Percentiles rank a stretch among this genome's conserved stretches.
Conservation (phyloP, 2,329 filamentous ascomycete genomes). For the Calonectria ilicicola region DNA sequence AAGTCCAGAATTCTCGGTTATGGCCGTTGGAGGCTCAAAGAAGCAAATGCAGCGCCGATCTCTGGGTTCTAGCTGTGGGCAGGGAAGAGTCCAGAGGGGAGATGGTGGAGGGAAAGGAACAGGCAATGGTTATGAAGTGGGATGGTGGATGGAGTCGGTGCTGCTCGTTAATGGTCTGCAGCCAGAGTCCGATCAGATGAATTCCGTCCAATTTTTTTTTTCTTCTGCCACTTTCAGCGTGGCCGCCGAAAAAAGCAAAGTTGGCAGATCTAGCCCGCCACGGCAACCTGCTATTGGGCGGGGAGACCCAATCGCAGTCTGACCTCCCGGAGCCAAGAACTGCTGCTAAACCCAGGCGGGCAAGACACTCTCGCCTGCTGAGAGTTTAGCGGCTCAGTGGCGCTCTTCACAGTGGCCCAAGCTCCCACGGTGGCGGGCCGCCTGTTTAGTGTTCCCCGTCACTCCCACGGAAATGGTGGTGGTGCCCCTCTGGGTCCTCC, state of each 20-base stretch:
- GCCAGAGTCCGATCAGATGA: slow-evolving; percentile 33
- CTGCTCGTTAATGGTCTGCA: slow-evolving; percentile 4
- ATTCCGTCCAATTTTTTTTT: slow-evolving; percentile 31
- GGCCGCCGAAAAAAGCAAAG: slow-evolving; percentile 29
- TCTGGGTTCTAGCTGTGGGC: slow-evolving; percentile 8
- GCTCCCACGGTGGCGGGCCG: slow-evolving; percentile 1
- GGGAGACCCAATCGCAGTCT: slow-evolving; percentile 17
- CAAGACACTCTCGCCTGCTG: not conserved
- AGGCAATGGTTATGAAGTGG: slow-evolving; percentile 8
- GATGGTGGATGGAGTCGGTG: not conserved
- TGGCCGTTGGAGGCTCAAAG: slow-evolving; percentile 16
- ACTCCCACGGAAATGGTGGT: not conserved
- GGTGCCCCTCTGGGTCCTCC: not conserved
- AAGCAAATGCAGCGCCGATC: slow-evolving; percentile 34
- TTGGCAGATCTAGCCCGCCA: slow-evolving; percentile 20
- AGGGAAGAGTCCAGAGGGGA: not conserved
- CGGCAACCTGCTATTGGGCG: not conserved
- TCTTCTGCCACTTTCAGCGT: slow-evolving; percentile 11
- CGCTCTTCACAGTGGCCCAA: not conserved
- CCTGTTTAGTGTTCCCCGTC: not conserved
- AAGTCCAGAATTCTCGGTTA: slow-evolving; percentile 23
- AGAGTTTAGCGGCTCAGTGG: not conserved
- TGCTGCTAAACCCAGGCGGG: slow-evolving; percentile 16
- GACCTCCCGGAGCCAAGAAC: slow-evolving; percentile 37
- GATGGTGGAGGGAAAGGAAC: slow-evolving; percentile 13